A percentile compares a stretch with the other conserved stretches of the same genome.
phyloP scores from a whole-genome alignment of 108 stramenopile genomes.

The Aureococcus anophagefferens region DNA sequence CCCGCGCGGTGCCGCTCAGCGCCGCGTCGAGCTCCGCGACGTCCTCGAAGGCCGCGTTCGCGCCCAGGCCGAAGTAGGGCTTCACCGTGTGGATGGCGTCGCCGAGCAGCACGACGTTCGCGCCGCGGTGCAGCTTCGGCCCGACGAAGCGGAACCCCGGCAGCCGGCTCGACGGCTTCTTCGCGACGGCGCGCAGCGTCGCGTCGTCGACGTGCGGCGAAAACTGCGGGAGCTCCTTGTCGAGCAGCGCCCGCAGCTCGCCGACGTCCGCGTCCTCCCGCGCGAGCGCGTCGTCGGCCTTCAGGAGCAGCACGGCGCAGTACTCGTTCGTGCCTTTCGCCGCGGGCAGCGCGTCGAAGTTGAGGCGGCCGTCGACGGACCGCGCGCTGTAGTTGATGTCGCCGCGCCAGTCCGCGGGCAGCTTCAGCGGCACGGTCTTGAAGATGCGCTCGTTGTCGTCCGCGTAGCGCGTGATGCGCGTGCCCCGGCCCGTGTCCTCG shows the following conservation, averaged over 20 bases:
- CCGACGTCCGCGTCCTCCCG: constrained; percentile 39
- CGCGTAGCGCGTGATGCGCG: constrained; percentile 6
- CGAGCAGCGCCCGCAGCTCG: constrained; percentile 47
- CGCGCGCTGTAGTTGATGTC: constrained; percentile 74
- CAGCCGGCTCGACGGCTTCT: constrained; percentile 54
- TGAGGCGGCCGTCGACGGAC: constrained; percentile 49
- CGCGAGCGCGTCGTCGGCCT: constrained; percentile 56
- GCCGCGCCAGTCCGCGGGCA: constrained; percentile 49
- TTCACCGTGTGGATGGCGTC: constrained; percentile 80
- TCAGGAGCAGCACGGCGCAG: constrained; percentile 67
- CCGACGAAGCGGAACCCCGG: constrained; percentile 71
- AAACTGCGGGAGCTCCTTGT: constrained; percentile 67
- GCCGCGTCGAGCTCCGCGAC: constrained; percentile 31
- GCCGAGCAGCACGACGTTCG: constrained; percentile 56
- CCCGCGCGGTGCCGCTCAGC: not conserved
- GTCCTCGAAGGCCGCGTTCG: constrained; percentile 86
- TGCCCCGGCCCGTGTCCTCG: not conserved
- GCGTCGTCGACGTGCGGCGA: constrained; percentile 53
- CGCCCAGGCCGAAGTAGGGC: constrained; percentile 85
- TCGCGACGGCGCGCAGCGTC: constrained; percentile 47
- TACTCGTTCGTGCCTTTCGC: constrained; percentile 39
- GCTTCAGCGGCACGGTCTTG: constrained; percentile 68
- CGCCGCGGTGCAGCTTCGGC: constrained; percentile 60
- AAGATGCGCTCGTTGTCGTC: constrained; percentile 47
- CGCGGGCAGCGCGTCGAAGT: constrained; percentile 75